Conservation (phyloP, 2,329 filamentous ascomycete genomes). For the Dactylonectria estremocensis region DNA sequence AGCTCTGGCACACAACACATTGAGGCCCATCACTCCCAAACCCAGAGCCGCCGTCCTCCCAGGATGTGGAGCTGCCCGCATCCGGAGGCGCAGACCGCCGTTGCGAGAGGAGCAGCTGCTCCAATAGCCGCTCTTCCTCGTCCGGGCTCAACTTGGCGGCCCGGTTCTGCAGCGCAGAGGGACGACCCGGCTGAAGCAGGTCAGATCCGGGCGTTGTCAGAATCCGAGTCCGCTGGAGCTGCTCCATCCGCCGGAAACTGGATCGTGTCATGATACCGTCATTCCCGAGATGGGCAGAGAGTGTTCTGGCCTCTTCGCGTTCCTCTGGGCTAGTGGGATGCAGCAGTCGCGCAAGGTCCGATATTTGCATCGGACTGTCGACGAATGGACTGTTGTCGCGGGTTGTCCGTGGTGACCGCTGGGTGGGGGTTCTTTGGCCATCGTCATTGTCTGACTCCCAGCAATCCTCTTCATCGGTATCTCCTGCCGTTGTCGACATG, state of each 20-base stretch:
- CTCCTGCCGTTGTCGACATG: constrained; percentile 58
- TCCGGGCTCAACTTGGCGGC: constrained; percentile 65
- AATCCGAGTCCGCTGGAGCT: constrained; percentile 79
- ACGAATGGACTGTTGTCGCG: constrained; percentile 71
- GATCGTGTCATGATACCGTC: constrained; percentile 85
- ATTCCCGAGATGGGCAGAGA: constrained; percentile 84
- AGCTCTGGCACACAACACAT: constrained; percentile 93
- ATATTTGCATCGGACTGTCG: constrained; percentile 75
- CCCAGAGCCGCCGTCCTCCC: constrained; percentile 80
- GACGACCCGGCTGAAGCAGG: constrained; percentile 34
- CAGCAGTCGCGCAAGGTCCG: constrained; percentile 83
- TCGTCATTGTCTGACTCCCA: constrained; percentile 65
- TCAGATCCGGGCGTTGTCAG: constrained; percentile 53
- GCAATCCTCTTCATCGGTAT: constrained; percentile 63
- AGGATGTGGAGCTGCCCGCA: constrained; percentile 57
- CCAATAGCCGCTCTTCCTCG: constrained; percentile 73
- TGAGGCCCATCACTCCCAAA: constrained; percentile 81
- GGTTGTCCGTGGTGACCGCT: constrained; percentile 64
- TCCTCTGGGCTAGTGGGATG: constrained; percentile 85
- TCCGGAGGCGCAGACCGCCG: constrained; percentile 51
- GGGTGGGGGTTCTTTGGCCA: constrained; percentile 81
- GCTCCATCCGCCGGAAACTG: constrained; percentile 77
- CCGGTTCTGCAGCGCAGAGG: constrained; percentile 35
- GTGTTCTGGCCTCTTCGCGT: constrained; percentile 83
- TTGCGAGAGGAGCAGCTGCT: constrained; percentile 71